A percentile compares a stretch with the other conserved stretches of the same genome.
Evolutionary conservation across 768 basidiomycete genomes (phyloP).

Genomic region (Boletus patriciae): DNA sequence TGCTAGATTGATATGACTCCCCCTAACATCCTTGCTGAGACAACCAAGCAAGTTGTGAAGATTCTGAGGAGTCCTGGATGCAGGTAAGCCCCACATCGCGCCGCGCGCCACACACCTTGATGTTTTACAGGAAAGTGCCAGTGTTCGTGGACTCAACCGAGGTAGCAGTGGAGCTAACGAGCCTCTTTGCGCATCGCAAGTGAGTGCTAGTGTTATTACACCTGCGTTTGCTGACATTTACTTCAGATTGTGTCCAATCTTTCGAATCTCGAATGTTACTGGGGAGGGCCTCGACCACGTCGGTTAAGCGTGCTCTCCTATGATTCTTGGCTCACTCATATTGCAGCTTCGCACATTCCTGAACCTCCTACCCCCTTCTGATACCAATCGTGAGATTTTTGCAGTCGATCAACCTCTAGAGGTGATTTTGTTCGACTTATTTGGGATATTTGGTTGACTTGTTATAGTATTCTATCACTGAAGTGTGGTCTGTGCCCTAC

Average conservation of each 20-base stretch:
- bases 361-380: conserved; percentile 87
- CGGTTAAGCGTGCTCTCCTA: conserved; percentile 16
- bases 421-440: conserved; percentile 39
- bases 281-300: conserved; percentile 87
- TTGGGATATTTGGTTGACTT: conserved; percentile 10
- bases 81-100: conserved; percentile 47
- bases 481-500: conserved; percentile 86
- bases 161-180: conserved; percentile 75
- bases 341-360: conserved; percentile 80
- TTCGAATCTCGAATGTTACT: conserved; percentile 91
- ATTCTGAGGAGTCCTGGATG: conserved; percentile 93
- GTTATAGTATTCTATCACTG: conserved; percentile 75
- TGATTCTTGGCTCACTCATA: conserved; percentile 11
- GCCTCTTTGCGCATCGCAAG: conserved; percentile 73
- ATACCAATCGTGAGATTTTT: conserved; percentile 80
- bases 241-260: conserved; percentile 81
- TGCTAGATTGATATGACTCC: conserved; percentile 93
- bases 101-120: neutral
- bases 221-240: conserved; percentile 4
- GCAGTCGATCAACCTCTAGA: conserved; percentile 76
- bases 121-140: conserved; percentile 62
- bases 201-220: conserved; percentile 30
- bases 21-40: conserved; percentile 85
- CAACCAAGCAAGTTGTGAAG: conserved; percentile 88
- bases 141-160: conserved; percentile 85